phyloP scores from a whole-genome alignment of 176 grass and related monocot species.

The Eleusine indica region DNA sequence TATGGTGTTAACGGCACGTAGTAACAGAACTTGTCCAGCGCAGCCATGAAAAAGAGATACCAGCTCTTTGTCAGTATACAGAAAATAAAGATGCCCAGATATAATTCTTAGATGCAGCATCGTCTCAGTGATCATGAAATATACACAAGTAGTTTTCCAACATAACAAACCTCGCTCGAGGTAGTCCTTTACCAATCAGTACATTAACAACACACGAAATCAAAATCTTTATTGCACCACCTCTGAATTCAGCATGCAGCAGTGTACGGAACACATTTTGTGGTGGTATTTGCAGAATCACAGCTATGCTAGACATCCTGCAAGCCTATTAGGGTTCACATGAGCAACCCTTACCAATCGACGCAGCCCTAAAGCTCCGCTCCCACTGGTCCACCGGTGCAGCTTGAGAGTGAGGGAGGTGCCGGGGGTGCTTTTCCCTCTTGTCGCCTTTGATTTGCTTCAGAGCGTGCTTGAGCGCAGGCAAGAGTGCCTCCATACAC shows the following conservation, averaged over 20 bases:
- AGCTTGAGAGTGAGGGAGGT: constrained; percentile 62
- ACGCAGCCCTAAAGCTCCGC: constrained; percentile 63
- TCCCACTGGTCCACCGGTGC: constrained; percentile 70
- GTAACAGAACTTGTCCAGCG: no score
- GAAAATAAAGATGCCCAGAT: no score
- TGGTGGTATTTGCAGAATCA: not conserved
- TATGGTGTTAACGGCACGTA: no score
- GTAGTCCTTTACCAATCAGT: no score
- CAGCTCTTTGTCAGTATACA: no score
- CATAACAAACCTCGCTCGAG: no score
- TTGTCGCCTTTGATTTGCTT: constrained; percentile 91
- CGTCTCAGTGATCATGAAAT: no score
- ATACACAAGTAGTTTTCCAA: no score
- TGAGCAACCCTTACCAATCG: constrained; percentile 41
- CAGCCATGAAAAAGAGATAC: no score
- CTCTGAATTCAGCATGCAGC: not conserved
- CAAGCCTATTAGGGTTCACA: constrained; percentile 36
- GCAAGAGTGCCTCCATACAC: constrained; percentile 80
- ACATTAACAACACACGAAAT: not conserved
- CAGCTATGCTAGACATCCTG: no score
- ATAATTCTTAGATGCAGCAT: no score
- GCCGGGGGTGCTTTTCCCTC: constrained; percentile 85
- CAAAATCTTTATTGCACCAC: not conserved
- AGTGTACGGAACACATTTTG: not conserved
- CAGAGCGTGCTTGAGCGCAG: constrained; percentile 72